Evolutionary conservation across 805 yeast genomes (phyloP).

Genomic region (Candida argentea): DNA sequence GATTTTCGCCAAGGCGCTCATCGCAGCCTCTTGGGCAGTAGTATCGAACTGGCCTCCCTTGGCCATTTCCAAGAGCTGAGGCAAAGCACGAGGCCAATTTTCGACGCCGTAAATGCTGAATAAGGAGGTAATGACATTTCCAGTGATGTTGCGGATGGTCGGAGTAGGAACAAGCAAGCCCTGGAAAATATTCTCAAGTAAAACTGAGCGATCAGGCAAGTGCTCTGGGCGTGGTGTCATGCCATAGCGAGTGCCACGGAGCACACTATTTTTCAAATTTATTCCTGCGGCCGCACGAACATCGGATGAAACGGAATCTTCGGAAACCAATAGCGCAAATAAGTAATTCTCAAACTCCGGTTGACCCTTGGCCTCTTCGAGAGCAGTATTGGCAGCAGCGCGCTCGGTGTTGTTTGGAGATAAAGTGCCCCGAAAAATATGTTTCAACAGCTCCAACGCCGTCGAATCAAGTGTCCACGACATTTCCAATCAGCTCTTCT

Average conservation of each 20-base stretch:
- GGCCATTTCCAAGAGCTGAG: slow-evolving; percentile 55
- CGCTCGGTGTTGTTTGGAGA: slow-evolving; percentile 49
- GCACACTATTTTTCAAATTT: slow-evolving; percentile 67
- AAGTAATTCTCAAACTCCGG: slow-evolving; percentile 79
- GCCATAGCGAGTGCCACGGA: slow-evolving; percentile 1
- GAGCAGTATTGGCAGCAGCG: slow-evolving; percentile 59
- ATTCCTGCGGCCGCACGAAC: slow-evolving; percentile 85
- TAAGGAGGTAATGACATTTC: slow-evolving; percentile 79
- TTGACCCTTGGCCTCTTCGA: slow-evolving; percentile 57
- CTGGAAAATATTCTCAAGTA: slow-evolving; percentile 35
- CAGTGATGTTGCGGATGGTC: slow-evolving; percentile 80
- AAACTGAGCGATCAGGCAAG: slow-evolving; percentile 22
- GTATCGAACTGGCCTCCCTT: slow-evolving; percentile 12
- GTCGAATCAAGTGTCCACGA: slow-evolving; percentile 63
- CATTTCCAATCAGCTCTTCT: slow-evolving; percentile 17
- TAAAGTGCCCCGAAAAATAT: slow-evolving; percentile 62
- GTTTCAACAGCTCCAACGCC: slow-evolving; percentile 53
- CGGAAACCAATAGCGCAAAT: slow-evolving; percentile 53
- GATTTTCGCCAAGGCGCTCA: slow-evolving; percentile 73
- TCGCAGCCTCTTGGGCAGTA: slow-evolving; percentile 57
- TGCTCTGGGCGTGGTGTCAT: slow-evolving; percentile 2
- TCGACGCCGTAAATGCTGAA: slow-evolving; percentile 59
- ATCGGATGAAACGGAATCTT: slow-evolving; percentile 37
- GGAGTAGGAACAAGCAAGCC: slow-evolving; percentile 47
- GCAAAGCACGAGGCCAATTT: slow-evolving; percentile 68